A percentile compares a stretch with the other conserved stretches of the same genome.
Evolutionary conservation across 768 basidiomycete species (phyloP).

Genomic region (Baorangia bicolor): DNA sequence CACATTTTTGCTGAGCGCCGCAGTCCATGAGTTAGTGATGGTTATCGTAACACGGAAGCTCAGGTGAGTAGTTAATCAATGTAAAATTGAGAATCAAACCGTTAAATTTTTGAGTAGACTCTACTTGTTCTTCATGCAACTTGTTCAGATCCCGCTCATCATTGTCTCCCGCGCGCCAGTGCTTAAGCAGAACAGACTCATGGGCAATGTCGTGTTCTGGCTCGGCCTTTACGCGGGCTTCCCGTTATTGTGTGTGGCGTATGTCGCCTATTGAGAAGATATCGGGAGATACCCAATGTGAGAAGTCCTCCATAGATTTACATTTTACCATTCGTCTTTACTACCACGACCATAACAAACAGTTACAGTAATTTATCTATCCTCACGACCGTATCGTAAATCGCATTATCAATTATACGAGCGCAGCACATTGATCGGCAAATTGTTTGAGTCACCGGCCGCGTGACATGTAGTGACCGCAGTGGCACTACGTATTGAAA

Average conservation of each 20-base stretch:
- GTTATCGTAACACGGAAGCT: conserved; percentile 91
- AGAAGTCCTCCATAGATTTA: conserved; percentile 2
- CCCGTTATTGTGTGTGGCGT: conserved; percentile 86
- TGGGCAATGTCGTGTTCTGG: conserved; percentile 93
- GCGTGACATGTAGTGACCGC: too few relatives aligned
- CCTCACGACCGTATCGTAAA: too few relatives aligned
- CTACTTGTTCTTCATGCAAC: conserved; percentile 82
- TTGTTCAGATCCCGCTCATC: conserved; percentile 92
- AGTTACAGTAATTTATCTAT: too few relatives aligned
- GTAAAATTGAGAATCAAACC: not conserved
- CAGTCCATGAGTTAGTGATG: conserved; percentile 95
- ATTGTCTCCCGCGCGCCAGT: conserved; percentile 70
- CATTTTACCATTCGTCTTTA: not conserved
- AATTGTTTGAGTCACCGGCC: not conserved
- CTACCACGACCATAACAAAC: not conserved
- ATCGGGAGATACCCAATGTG: conserved; percentile 2
- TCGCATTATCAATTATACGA: not conserved
- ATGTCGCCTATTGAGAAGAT: conserved; percentile 50
- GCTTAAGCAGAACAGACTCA: conserved; percentile 76
- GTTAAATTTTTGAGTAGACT: conserved; percentile 44
- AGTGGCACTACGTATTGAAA: too few relatives aligned
- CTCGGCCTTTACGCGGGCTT: conserved; percentile 88
- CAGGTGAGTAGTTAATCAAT: conserved; percentile 45
- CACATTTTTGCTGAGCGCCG: conserved; percentile 90
- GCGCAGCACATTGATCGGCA: not conserved